Evolutionary conservation across 2,329 filamentous ascomycete genomes (phyloP), one percentile per base, ranked within the genome.

Genomic region (Penicillium italicum): DNA sequence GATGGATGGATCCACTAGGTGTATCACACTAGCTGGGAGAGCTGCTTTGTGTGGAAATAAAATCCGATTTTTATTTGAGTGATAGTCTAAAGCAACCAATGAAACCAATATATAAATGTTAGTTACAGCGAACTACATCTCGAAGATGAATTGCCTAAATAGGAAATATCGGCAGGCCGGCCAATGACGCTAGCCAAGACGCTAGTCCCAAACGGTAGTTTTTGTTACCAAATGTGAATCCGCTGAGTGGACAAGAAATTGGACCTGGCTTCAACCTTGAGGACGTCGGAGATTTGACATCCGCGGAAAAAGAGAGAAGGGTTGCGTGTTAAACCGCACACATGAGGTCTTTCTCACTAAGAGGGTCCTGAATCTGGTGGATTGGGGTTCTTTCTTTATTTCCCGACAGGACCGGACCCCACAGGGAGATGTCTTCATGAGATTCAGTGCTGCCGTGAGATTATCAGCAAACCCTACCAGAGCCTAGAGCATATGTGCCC

Each of bases 221-320:
- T 71, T 62, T 64, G 61, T 73, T 73, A 74, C 69, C 59, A 64
- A 72, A 74, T 60, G 42, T 59, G 71, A 72, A 68, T 50, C 28
- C 48, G 44, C 45, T 73, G 67, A 71, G 52, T 72, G 72, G 71
- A 54, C 34, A 33, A 48, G 28, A 41, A 37, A 46, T 24, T 28
- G 30, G 24, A 10, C 18, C 24, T 45, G 40, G 14, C 38, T 42
- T 33, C 5, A n/a, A 30, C 40, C 40, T 26, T 42, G 9, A 16
- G 16, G 20, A 26, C 22, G 14, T 47, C 20, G 16, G 30, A 10
- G 11, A 26, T n/a, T 48, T 41, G 18, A 40, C 20, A 49, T 55
- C 59, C 60, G 60, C 58, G 60, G 58, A 62, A 57, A 60, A 53
- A 57, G 44, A 22, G 34, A 28, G 26, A 26, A 43, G 20, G 9